Evolutionary conservation across 306 rosid species (phyloP).

Genomic region (Notholithocarpus densiflorus): DNA sequence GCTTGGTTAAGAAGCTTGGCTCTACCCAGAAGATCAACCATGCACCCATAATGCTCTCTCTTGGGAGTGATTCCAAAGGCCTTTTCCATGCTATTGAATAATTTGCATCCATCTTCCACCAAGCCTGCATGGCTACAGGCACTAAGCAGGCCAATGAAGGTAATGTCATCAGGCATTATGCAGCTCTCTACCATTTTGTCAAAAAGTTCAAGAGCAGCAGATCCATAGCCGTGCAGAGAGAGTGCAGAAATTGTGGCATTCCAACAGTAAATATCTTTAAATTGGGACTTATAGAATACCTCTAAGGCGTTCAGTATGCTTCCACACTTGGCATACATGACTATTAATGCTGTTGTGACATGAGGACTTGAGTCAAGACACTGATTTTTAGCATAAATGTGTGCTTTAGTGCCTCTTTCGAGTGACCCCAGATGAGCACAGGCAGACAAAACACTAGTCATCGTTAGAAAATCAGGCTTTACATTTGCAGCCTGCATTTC

Average conservation of each 20-base stretch:
- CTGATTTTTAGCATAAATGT: constrained; percentile 6
- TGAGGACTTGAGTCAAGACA: constrained; percentile 20
- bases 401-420: constrained; percentile 20
- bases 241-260: constrained; percentile 32
- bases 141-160: constrained; percentile 30
- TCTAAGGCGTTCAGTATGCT: constrained; percentile 16
- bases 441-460: constrained; percentile 27
- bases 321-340: constrained; percentile 40
- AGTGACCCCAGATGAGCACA: constrained; percentile 26
- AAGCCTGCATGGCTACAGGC: constrained; percentile 36
- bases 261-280: constrained; percentile 29
- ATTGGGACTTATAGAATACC: constrained; percentile 23
- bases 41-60: constrained; percentile 35
- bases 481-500: constrained; percentile 21
- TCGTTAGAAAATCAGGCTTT: constrained; percentile 22
- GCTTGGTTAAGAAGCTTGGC: constrained; percentile 18
- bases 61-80: constrained; percentile 19
- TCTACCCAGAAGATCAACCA: constrained; percentile 30
- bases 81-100: constrained; percentile 19
- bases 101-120: constrained; percentile 24
- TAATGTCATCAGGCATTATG: constrained; percentile 31
- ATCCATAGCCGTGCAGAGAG: constrained; percentile 23
- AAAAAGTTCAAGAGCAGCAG: constrained; percentile 19
- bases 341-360: constrained; percentile 27
- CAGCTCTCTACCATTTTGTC: constrained; percentile 14